Conservation (phyloP, 2,329 filamentous ascomycete species). For the Exophiala spinifera region DNA sequence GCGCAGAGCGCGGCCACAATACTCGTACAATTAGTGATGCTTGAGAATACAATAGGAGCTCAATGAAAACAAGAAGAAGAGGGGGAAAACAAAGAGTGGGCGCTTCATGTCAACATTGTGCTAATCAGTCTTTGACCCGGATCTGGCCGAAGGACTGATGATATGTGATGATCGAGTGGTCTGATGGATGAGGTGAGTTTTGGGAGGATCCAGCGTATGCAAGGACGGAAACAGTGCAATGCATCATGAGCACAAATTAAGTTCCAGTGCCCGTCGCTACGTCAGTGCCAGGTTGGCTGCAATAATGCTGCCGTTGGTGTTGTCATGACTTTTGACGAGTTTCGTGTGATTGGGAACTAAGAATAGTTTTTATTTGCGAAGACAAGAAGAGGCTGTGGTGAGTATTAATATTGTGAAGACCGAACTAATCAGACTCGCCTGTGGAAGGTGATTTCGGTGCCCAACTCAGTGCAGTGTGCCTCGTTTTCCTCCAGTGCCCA, state of each 20-base stretch:
- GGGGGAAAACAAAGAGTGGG: background rate
- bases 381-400: no score
- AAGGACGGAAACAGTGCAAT: background rate
- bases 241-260: background rate
- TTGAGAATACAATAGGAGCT: background rate
- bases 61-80: background rate
- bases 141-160: slow-evolving; percentile 5
- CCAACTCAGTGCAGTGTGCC: no score
- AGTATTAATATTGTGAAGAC: no score
- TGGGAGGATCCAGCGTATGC: background rate
- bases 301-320: background rate
- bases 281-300: background rate
- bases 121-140: background rate
- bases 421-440: no score
- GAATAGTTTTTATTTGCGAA: no score
- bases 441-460: no score
- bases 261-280: background rate
- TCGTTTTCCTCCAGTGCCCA: no score
- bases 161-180: background rate
- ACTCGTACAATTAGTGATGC: background rate
- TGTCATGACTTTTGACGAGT: background rate
- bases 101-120: background rate
- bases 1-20: background rate
- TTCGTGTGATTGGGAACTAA: background rate
- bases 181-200: background rate